Evolutionary conservation across 768 basidiomycete genomes (phyloP).

Genomic region (Tricholoma saponaceum): DNA sequence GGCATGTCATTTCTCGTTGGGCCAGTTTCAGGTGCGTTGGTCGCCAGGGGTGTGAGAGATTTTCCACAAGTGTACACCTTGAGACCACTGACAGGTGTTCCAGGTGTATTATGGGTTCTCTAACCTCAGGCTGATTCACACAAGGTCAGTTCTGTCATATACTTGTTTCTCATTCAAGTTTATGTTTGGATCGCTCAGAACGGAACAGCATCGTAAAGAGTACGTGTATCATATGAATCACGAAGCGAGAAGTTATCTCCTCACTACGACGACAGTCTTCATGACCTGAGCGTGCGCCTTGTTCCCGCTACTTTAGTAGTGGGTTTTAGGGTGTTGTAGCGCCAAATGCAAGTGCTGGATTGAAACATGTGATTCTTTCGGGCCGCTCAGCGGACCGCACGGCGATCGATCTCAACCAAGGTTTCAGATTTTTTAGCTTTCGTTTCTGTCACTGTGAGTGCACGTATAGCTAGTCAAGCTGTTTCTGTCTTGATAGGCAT

Average conservation of each 20-base stretch:
- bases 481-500: no score
- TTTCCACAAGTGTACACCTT: background rate
- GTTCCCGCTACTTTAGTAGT: conserved; percentile 5
- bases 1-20: conserved; percentile 59
- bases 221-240: conserved; percentile 24
- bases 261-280: conserved; percentile 34
- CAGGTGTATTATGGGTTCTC: conserved; percentile 74
- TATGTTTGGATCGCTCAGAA: conserved; percentile 36
- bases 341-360: no score
- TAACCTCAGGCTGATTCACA: conserved; percentile 46
- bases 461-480: no score
- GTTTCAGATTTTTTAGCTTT: no score
- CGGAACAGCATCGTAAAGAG: conserved; percentile 53
- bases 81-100: background rate
- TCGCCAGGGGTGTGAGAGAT: conserved; percentile 57
- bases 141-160: conserved; percentile 36
- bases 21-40: conserved; percentile 65
- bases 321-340: no score
- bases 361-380: no score
- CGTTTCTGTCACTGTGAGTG: no score
- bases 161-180: no score
- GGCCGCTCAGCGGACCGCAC: no score
- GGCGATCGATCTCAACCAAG: no score
- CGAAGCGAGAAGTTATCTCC: background rate
- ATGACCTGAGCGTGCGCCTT: conserved; percentile 46